These are phyloP conservation scores for Boeremia lycopersici DNA, from an alignment of 2,329 filamentous ascomycete genomes.

Conservation along the genomic window DNA sequence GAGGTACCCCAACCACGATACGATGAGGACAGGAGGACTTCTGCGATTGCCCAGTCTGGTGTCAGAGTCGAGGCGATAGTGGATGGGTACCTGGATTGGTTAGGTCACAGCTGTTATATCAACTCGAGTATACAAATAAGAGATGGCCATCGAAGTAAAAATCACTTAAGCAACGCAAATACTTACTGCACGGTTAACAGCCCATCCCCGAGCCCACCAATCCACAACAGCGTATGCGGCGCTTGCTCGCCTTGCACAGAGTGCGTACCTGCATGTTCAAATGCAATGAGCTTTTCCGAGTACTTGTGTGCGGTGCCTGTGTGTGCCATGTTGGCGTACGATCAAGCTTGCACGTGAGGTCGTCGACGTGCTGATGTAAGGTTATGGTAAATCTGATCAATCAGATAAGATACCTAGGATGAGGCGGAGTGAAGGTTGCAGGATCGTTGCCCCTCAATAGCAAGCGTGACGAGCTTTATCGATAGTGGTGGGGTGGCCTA, in stretches of 20 bases:
- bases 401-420: constrained; percentile 3
- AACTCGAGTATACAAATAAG: not conserved
- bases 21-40: constrained; percentile 58
- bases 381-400: not conserved
- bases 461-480: constrained; percentile 3
- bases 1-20: constrained; percentile 62
- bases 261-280: constrained; percentile 48
- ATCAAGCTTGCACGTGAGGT: not conserved
- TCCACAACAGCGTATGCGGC: constrained; percentile 67
- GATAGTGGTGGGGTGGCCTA: constrained; percentile 5
- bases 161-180: not conserved
- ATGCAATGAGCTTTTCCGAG: constrained; percentile 50
- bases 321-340: constrained; percentile 32
- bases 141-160: no score
- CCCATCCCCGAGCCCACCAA: constrained; percentile 73
- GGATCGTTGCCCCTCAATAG: constrained; percentile 1
- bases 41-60: constrained; percentile 59
- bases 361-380: not conserved
- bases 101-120: not conserved
- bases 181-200: constrained; percentile 63
- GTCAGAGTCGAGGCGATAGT: constrained; percentile 56
- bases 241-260: not conserved
- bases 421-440: not conserved
- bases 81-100: constrained; percentile 53
- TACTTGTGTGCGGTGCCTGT: constrained; percentile 52